phyloP scores from a whole-genome alignment of 2,329 filamentous ascomycete genomes.

The Hypoxylon sp. region DNA sequence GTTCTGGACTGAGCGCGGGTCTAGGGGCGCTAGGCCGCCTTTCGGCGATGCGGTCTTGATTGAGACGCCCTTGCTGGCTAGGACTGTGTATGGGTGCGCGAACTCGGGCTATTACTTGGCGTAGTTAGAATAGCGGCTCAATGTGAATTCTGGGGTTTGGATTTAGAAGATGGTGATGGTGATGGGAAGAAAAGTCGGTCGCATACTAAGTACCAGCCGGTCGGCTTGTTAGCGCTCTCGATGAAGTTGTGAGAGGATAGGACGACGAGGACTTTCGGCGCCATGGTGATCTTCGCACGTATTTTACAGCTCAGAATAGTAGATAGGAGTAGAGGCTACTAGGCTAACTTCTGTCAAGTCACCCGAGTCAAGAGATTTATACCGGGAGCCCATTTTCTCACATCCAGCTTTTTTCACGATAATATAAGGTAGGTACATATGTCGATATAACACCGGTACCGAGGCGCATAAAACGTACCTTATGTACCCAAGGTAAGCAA shows the following conservation, averaged over 20 bases:
- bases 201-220: slow-evolving; percentile 79
- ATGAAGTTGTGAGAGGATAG: slow-evolving; percentile 74
- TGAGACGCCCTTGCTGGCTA: slow-evolving; percentile 65
- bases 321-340: neutral
- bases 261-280: slow-evolving; percentile 77
- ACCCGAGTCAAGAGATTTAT: slow-evolving; percentile 4
- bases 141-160: neutral
- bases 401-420: neutral
- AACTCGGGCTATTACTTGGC: slow-evolving; percentile 70
- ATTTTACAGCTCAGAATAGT: neutral
- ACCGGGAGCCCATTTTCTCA: neutral
- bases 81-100: slow-evolving; percentile 74
- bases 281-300: slow-evolving; percentile 56
- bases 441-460: neutral
- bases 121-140: neutral
- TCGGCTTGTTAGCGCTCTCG: slow-evolving; percentile 66
- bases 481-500: neutral
- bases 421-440: too few species aligned
- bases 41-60: slow-evolving; percentile 73
- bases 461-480: slow-evolving; percentile 9
- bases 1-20: slow-evolving; percentile 69
- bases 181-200: neutral
- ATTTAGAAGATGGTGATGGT: neutral
- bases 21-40: slow-evolving; percentile 73
- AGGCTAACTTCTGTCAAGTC: neutral